These are phyloP conservation scores for Neonectria ditissima DNA, from an alignment of 2,329 filamentous ascomycete species.

Conservation along the genomic window DNA sequence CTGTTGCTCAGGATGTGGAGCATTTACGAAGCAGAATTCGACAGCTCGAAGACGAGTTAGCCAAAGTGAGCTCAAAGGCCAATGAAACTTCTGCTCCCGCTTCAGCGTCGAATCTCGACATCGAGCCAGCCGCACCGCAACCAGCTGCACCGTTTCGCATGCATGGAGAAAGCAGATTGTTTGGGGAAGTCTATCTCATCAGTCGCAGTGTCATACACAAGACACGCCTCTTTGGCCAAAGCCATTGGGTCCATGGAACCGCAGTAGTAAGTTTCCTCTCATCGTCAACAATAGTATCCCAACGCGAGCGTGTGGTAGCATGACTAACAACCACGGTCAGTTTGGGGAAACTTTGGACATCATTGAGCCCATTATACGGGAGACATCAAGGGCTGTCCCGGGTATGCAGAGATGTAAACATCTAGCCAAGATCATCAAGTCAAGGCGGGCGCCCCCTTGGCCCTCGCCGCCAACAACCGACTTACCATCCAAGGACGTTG, in stretches of 20 bases:
- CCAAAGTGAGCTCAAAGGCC: neutral
- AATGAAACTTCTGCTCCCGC: neutral
- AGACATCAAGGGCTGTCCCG: slow-evolving; percentile 50
- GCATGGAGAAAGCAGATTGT: slow-evolving; percentile 51
- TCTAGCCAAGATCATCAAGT: slow-evolving; percentile 65
- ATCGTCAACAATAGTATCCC: too few species aligned
- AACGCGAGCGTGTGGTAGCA: too few species aligned
- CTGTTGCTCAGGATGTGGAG: slow-evolving; percentile 32
- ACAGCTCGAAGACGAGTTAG: slow-evolving; percentile 31
- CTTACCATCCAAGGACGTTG: slow-evolving; percentile 60
- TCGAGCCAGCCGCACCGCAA: slow-evolving; percentile 53
- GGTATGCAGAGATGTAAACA: slow-evolving; percentile 64
- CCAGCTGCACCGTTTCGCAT: slow-evolving; percentile 59
- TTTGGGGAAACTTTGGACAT: slow-evolving; percentile 57
- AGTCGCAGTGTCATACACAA: slow-evolving; percentile 64
- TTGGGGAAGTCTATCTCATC: slow-evolving; percentile 48
- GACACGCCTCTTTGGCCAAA: slow-evolving; percentile 66
- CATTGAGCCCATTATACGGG: slow-evolving; percentile 56
- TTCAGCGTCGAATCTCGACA: slow-evolving; percentile 31
- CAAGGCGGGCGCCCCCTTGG: slow-evolving; percentile 60
- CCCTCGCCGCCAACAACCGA: slow-evolving; percentile 54
- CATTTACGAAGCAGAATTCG: slow-evolving; percentile 26
- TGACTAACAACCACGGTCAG: slow-evolving; percentile 43
- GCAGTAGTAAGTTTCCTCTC: slow-evolving; percentile 56
- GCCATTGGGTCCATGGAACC: slow-evolving; percentile 66